These are phyloP conservation scores for Candida sp. DNA, from an alignment of 1,139 yeast species.

Conservation along the genomic window DNA sequence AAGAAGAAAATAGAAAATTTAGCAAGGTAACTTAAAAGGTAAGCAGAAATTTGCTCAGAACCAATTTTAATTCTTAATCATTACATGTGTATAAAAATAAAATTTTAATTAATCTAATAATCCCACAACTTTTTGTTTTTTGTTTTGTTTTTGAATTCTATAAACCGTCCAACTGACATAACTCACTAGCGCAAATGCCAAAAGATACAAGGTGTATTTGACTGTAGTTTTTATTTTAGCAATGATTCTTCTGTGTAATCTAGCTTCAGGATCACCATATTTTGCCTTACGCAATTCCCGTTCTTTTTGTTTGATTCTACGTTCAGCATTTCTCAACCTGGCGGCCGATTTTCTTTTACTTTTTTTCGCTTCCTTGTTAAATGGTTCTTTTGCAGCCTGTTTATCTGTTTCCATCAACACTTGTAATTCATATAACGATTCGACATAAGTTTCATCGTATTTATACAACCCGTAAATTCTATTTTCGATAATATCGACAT, in stretches of 20 bases:
- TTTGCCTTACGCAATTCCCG: slow-evolving; percentile 35
- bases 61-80: no score
- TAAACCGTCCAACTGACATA: slow-evolving; percentile 48
- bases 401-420: slow-evolving; percentile 26
- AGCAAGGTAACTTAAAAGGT: no score
- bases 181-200: slow-evolving; percentile 25
- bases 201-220: slow-evolving; percentile 29
- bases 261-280: slow-evolving; percentile 39
- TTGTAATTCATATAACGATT: slow-evolving; percentile 33
- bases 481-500: slow-evolving; percentile 57
- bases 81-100: no score
- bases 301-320: slow-evolving; percentile 41
- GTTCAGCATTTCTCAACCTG: slow-evolving; percentile 37
- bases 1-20: slow-evolving; percentile 8
- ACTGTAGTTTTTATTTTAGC: slow-evolving; percentile 14
- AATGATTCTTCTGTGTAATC: slow-evolving; percentile 24
- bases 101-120: slow-evolving; percentile 26
- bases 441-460: slow-evolving; percentile 37
- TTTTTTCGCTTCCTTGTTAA: slow-evolving; percentile 15
- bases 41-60: no score
- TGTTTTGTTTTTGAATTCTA: slow-evolving; percentile 48
- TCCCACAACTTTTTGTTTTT: slow-evolving; percentile 35
- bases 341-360: slow-evolving; percentile 30
- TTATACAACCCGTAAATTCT: slow-evolving; percentile 46
- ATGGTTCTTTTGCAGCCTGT: slow-evolving; percentile 15